phyloP scores from a whole-genome alignment of 805 yeast species.

The Dipodascus geniculatus region DNA sequence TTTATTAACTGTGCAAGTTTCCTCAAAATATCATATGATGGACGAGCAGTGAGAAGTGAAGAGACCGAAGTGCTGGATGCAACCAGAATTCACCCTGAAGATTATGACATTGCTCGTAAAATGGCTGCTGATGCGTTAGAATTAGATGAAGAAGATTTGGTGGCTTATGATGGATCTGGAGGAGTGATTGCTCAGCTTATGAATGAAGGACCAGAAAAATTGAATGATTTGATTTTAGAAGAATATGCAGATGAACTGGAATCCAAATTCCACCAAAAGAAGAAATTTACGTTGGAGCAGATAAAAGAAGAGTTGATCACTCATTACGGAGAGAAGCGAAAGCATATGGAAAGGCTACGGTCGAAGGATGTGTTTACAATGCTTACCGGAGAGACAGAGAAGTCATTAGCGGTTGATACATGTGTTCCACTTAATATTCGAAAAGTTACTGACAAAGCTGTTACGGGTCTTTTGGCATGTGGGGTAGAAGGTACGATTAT shows the following conservation, averaged over 20 bases:
- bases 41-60: slow-evolving; percentile 40
- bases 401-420: slow-evolving; percentile 53
- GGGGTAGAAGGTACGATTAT: slow-evolving; percentile 47
- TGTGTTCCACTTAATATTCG: slow-evolving; percentile 66
- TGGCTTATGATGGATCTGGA: slow-evolving; percentile 67
- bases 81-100: slow-evolving; percentile 96
- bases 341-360: slow-evolving; percentile 51
- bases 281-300: slow-evolving; percentile 68
- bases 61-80: slow-evolving; percentile 74
- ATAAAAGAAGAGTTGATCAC: slow-evolving; percentile 78
- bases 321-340: slow-evolving; percentile 79
- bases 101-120: slow-evolving; percentile 87
- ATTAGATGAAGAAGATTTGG: slow-evolving; percentile 85
- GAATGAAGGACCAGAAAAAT: slow-evolving; percentile 60
- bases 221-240: slow-evolving; percentile 78
- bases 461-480: slow-evolving; percentile 38
- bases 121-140: slow-evolving; percentile 98
- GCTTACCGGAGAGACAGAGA: slow-evolving; percentile 76
- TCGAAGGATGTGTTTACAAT: slow-evolving; percentile 71
- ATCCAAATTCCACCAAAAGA: slow-evolving; percentile 44
- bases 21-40: slow-evolving; percentile 61
- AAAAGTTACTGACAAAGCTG: slow-evolving; percentile 41
- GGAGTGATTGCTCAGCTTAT: slow-evolving; percentile 67
- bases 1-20: slow-evolving; percentile 91
- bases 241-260: slow-evolving; percentile 88